A percentile compares a stretch with the other conserved stretches of the same genome.
These are phyloP conservation scores for Colletotrichum siamense DNA, from an alignment of 2,329 filamentous ascomycete genomes.

Conservation along the genomic window DNA sequence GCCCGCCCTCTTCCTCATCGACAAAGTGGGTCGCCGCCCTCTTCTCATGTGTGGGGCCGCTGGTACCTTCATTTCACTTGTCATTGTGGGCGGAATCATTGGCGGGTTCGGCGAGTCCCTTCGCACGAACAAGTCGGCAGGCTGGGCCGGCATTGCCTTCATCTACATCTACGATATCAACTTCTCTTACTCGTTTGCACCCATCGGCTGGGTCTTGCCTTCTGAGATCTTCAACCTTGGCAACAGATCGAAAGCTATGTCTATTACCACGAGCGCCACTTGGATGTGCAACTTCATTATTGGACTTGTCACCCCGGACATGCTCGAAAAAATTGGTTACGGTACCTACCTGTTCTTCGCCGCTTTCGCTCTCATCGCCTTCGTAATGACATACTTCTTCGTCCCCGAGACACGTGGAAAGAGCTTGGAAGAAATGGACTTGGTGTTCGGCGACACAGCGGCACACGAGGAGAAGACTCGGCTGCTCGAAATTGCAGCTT, in stretches of 20 bases:
- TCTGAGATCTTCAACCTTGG: conserved; percentile 64
- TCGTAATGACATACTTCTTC: conserved; percentile 56
- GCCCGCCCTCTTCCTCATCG: conserved; percentile 44
- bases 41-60: conserved; percentile 33
- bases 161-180: conserved; percentile 58
- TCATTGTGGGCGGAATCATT: conserved; percentile 60
- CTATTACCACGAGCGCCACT: conserved; percentile 62
- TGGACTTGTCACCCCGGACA: conserved; percentile 52
- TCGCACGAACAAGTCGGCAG: conserved; percentile 50
- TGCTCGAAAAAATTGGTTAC: conserved; percentile 57
- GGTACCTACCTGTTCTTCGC: conserved; percentile 68
- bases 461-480: conserved; percentile 38
- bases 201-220: conserved; percentile 61
- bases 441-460: conserved; percentile 37
- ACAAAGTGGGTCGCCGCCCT: conserved; percentile 49
- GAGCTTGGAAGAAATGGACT: conserved; percentile 63
- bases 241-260: conserved; percentile 64
- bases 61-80: conserved; percentile 45
- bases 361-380: conserved; percentile 52
- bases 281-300: conserved; percentile 56
- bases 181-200: conserved; percentile 40
- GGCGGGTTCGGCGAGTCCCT: conserved; percentile 53
- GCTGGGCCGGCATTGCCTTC: conserved; percentile 64
- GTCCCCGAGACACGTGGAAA: conserved; percentile 63
- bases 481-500: conserved; percentile 29